A percentile compares a stretch with the other conserved stretches of the same genome.
These are phyloP conservation scores for Crithidia bombi DNA, from an alignment of 208 protist species.

Conservation along the genomic window DNA sequence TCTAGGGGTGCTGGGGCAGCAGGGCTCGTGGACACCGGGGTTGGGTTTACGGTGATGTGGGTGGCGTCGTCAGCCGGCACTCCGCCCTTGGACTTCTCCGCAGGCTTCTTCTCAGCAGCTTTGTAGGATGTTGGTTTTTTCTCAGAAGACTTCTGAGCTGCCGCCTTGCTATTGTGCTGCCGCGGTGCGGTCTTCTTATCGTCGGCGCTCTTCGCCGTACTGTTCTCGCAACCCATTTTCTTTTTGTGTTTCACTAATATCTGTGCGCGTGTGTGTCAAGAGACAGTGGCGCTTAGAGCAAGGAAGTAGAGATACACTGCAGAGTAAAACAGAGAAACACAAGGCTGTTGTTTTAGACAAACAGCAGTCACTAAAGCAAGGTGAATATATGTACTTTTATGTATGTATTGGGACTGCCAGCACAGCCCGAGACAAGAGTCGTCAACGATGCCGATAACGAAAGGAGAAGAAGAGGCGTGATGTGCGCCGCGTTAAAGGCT, in stretches of 20 bases:
- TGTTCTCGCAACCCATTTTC: constrained; percentile 48
- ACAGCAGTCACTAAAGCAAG: too few relatives aligned
- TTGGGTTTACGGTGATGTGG: not conserved
- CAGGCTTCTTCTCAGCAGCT: not conserved
- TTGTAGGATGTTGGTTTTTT: too few relatives aligned
- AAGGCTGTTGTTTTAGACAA: too few relatives aligned
- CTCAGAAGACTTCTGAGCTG: constrained; percentile 7
- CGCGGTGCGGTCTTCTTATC: constrained; percentile 16
- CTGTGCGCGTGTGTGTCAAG: not conserved
- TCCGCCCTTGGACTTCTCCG: constrained; percentile 2
- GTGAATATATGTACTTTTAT: too few relatives aligned
- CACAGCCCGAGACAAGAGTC: too few relatives aligned
- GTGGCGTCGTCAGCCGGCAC: not conserved
- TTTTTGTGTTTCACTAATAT: not conserved
- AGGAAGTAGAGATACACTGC: not conserved
- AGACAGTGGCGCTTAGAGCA: too few relatives aligned
- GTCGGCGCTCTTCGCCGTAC: constrained; percentile 34
- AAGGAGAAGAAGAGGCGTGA: too few relatives aligned
- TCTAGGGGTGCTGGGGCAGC: not conserved
- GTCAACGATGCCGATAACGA: not conserved
- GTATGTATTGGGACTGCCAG: too few relatives aligned
- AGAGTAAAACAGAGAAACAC: too few relatives aligned
- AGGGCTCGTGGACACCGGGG: not conserved
- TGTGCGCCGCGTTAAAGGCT: too few relatives aligned
- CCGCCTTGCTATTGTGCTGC: not conserved